These are phyloP conservation scores for Fusarium sp. DNA, from an alignment of 2,329 filamentous ascomycete genomes.

Conservation along the genomic window DNA sequence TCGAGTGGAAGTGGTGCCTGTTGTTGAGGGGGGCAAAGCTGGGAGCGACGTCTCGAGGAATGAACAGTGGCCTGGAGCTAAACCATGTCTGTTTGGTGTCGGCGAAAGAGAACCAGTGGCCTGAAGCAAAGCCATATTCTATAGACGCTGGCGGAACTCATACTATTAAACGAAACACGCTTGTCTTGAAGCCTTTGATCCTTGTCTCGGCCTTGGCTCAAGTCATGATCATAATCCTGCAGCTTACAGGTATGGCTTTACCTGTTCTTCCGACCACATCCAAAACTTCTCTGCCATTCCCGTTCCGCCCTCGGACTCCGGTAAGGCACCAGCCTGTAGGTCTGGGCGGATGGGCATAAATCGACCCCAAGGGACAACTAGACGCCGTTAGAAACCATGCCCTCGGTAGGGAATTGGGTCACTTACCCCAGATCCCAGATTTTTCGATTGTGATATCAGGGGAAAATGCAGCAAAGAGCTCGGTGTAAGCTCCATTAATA, in stretches of 20 bases:
- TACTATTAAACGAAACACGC: too few species aligned
- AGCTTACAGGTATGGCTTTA: slow-evolving; percentile 41
- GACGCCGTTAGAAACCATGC: neutral
- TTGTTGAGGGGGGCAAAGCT: neutral
- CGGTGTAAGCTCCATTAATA: slow-evolving; percentile 60
- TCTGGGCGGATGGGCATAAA: slow-evolving; percentile 50
- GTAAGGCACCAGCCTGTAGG: slow-evolving; percentile 47
- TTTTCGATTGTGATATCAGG: slow-evolving; percentile 55
- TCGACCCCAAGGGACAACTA: slow-evolving; percentile 51
- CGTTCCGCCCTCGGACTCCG: slow-evolving; percentile 52
- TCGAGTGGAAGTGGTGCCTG: neutral
- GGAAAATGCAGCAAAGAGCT: slow-evolving; percentile 60
- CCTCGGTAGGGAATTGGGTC: neutral
- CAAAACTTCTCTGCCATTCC: slow-evolving; percentile 54
- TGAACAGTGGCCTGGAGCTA: neutral
- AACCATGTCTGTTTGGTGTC: neutral
- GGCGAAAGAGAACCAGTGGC: neutral
- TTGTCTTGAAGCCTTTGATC: neutral
- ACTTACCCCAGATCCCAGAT: slow-evolving; percentile 48
- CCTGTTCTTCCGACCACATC: slow-evolving; percentile 56
- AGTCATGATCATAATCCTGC: neutral
- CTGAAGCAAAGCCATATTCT: neutral
- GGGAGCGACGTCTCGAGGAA: neutral
- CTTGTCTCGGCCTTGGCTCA: neutral
- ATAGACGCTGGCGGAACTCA: neutral